Base-by-base conservation (phyloP, 106 monocot species). In the Vanilla planifolia region DNA sequence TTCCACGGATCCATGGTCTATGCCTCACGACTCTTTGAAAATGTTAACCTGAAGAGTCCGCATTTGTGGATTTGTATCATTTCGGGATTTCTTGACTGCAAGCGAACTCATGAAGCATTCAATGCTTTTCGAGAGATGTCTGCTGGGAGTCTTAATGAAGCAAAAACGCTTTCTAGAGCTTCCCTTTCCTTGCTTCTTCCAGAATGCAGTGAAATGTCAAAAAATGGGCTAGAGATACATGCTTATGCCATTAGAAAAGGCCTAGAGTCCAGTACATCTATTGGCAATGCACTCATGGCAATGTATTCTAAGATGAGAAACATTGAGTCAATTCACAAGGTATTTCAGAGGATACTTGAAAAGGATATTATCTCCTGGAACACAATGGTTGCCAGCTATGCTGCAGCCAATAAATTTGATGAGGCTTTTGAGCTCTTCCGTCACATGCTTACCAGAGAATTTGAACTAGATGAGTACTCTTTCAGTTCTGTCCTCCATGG, bases 301-400 rank as follows among this genome's bases (percentile, higher is more conserved):
- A 83, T 92, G 86, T 92, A 86, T 69, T 61, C 69, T 0, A 78
- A 60, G 27, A 69, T 56, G 51, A 77, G 75, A 30, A 65, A 91
- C 24, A 67, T 40, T 10, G 26, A 51, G 8, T 59, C 60, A 2
- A 68, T 74, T 14, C 67, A 71, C 17, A 72, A 34, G 26, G 75
- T 86, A n/a, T 86, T 92, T 62, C 57, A 41, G 53, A 66, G 61
- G 51, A 59, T 64, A 29, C 3, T 51, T 33, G 80, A 80, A 43
- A 86, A 72, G 59, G 92, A 92, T 65, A 46, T 65, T 2, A 53
- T 92, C 5, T 86, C 92, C 19, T 86, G 82, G 82, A 92, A 92
- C 43, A 86, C 92, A 6, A 77, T 86, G 28, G 62, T 80, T 20
- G 73, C 82, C 16, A 75, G 40, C 32, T 69, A 71, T 51, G 76